Evolutionary conservation across 75 land plant species (phyloP), one percentile per base, ranked within the genome.

Genomic region (Pinus albicaulis): DNA sequence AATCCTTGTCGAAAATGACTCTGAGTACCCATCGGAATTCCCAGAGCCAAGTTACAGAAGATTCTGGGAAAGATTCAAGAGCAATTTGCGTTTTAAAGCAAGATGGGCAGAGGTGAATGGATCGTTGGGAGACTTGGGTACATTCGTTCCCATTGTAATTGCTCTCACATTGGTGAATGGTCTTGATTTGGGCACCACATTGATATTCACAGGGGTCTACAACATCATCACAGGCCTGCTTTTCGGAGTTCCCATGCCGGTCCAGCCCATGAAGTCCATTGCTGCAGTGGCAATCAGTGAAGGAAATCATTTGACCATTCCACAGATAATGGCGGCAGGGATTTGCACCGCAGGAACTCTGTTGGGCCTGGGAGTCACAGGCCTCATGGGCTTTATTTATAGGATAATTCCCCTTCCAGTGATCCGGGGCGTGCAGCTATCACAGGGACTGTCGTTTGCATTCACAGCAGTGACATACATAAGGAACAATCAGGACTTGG

Each of bases 261-360:
- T 94, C 44, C 98, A 94, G 79, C 98, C 98, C 24, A 94, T 94
- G 98, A 94, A 94, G 69, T 83, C 95, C 57, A 94, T 94, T 62
- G 95, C 95, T 23, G 92, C 98, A 23, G 95, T 81, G 13, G 98
- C 92, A 44, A 83, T 90, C 62, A 76, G 86, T 36, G 57, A 71
- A 55, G 82, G 84, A 26, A 62, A 76, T 3, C 57, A 25, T 55
- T 86, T 94, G 73, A 80, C 80, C 74, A 63, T 94, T 8, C 89
- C 92, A n/a, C 83, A 94, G 73, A 80, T 94, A 38, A 92, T 94
- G 95, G 95, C 98, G n/a, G 91, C 95, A 52, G 98, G 98, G 15
- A 84, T 94, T 41, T 74, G 74, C 74, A 89, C 93, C 6, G 78
- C 83, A 1, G 91, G 76, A 19, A 72, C 78, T 7, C 71, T 90